These are phyloP conservation scores for Madurella fahalii DNA, from an alignment of 2,329 filamentous ascomycete species.

Conservation along the genomic window DNA sequence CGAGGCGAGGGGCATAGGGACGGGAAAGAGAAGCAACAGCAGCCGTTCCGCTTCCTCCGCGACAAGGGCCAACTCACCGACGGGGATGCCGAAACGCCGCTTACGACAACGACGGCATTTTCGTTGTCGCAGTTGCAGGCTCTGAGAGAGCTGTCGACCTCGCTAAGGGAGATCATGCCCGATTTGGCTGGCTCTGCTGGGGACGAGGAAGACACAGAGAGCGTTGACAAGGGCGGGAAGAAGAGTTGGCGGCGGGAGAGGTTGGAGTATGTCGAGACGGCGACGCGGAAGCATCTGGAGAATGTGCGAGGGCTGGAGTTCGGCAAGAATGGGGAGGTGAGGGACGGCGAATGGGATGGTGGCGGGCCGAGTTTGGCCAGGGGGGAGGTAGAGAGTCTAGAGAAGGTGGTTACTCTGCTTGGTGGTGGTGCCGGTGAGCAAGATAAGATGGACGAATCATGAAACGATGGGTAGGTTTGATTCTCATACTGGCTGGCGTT, in stretches of 20 bases:
- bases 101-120: conserved; percentile 71
- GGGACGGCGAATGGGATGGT: conserved; percentile 62
- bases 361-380: conserved; percentile 46
- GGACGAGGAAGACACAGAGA: conserved; percentile 27
- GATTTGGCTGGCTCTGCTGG: conserved; percentile 43
- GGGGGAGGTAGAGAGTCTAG: conserved; percentile 55
- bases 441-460: conserved; percentile 30
- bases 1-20: neutral
- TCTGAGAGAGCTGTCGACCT: conserved; percentile 60
- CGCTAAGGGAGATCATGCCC: conserved; percentile 61
- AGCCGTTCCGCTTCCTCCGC: conserved; percentile 55
- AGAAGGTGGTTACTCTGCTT: conserved; percentile 46
- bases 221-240: conserved; percentile 32
- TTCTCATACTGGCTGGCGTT: neutral
- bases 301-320: conserved; percentile 62
- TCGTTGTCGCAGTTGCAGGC: conserved; percentile 79
- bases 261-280: conserved; percentile 76
- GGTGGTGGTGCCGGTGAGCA: conserved; percentile 29
- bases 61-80: conserved; percentile 48
- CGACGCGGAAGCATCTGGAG: conserved; percentile 74
- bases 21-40: conserved; percentile 13
- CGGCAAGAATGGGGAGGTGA: conserved; percentile 56
- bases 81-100: conserved; percentile 50
- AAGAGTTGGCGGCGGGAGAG: conserved; percentile 66
- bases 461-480: neutral